phyloP scores from a whole-genome alignment of 1,284 basidiomycete species.

The Puccinia polysora region DNA sequence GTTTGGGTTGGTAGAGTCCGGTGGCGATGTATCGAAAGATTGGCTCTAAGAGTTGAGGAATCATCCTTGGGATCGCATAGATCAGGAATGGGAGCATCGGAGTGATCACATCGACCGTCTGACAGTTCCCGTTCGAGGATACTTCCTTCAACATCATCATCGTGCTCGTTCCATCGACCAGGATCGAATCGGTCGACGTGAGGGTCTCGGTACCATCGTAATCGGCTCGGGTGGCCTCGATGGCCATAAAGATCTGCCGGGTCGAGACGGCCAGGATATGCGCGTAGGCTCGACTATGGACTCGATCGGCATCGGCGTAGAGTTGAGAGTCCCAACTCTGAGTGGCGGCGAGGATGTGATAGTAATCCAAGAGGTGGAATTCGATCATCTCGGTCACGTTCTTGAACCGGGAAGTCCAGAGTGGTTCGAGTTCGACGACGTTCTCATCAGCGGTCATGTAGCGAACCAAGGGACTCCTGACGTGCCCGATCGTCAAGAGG shows the following conservation, averaged over 20 bases:
- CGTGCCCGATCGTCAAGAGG: constrained; percentile 61
- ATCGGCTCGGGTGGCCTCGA: constrained; percentile 53
- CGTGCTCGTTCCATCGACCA: constrained; percentile 42
- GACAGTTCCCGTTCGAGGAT: constrained; percentile 60
- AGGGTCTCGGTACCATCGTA: constrained; percentile 6
- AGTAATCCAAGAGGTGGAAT: constrained; percentile 60
- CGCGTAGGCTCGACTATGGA: constrained; percentile 60
- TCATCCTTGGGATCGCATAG: constrained; percentile 17
- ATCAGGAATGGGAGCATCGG: constrained; percentile 35
- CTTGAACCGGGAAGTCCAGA: constrained; percentile 45
- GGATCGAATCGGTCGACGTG: constrained; percentile 31
- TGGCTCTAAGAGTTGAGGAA: constrained; percentile 25
- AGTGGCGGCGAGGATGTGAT: constrained; percentile 58
- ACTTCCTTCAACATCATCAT: constrained; percentile 58
- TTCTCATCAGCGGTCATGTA: constrained; percentile 59
- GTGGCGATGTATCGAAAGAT: constrained; percentile 37
- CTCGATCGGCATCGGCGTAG: constrained; percentile 57
- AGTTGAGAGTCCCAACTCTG: constrained; percentile 60
- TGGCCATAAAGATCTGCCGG: constrained; percentile 62
- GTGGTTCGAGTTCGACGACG: constrained; percentile 37
- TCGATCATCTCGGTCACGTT: constrained; percentile 56
- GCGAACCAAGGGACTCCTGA: constrained; percentile 61
- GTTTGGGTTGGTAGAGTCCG: constrained; percentile 44
- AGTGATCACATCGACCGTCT: constrained; percentile 62
- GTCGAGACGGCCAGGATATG: constrained; percentile 61